Evolutionary conservation across 2,329 filamentous ascomycete species (phyloP), one percentile per base, ranked within the genome.

Genomic region (Aspergillus niger): DNA sequence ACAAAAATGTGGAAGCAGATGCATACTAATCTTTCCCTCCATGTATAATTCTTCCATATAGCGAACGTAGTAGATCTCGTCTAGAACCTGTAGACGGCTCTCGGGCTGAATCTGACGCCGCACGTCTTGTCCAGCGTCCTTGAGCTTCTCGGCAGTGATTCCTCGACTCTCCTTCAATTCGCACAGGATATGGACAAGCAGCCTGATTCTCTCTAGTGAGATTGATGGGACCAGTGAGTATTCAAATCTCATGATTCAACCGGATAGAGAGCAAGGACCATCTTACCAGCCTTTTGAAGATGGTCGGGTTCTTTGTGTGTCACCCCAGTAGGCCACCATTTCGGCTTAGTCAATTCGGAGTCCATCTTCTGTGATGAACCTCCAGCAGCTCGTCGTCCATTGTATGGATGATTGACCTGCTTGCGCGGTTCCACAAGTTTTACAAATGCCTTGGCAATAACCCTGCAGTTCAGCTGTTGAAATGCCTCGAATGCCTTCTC

Each of bases 301-400:
- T 81, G 79, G 61, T 80, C 79, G 8, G 79, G 79, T 60, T 81
- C 79, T 59, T 70, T 74, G 62, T 81, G 79, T 11, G 69, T 76
- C 44, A 79, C 75, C 28, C 74, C 75, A 20, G 63, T 47, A 22
- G 75, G 74, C 74, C 75, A 78, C 72, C 72, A 78, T 17, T 70
- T 69, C 2, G 79, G 79, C 47, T 75, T 78, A 10, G 77, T 80
- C 55, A 71, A 67, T 59, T 78, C 73, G 4, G 74, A 72, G 62
- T 80, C 76, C 15, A 70, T 66, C 5, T 65, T 67, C 36, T 74
- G 70, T 38, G 61, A 63, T 15, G 65, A 53, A 48, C 66, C 65
- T 48, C 59, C 60, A 1, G 61, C 47, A 15, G 58, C 64, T 47
- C 65, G 68, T 13, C 75, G 70, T 11, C 79, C 79, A 69, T 80